Conservation (phyloP, 331 rosid species). For the Quercus lobata region DNA sequence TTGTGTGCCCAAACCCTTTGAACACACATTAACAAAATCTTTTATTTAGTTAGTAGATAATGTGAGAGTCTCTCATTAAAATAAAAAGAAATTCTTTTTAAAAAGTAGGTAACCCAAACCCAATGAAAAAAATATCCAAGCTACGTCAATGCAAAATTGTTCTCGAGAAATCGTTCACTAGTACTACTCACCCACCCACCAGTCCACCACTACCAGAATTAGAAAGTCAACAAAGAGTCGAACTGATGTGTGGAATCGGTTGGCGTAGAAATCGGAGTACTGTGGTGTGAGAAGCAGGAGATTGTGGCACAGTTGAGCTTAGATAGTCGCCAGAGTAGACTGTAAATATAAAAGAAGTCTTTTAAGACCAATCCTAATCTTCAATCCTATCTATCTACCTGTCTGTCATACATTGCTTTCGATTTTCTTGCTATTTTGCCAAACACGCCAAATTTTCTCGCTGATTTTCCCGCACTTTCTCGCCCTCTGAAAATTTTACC, state of each 20-base stretch:
- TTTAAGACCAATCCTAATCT: constrained; percentile 12
- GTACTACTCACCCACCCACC: no score
- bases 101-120: no score
- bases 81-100: fast-evolving
- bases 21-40: no score
- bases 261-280: neutral
- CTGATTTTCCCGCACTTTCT: constrained; percentile 23
- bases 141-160: no score
- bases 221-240: neutral
- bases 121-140: no score
- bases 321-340: constrained; percentile 45
- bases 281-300: constrained; percentile 13
- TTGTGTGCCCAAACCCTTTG: no score
- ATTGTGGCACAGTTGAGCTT: constrained; percentile 6
- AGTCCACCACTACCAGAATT: neutral
- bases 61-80: fast-evolving
- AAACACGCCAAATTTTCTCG: constrained; percentile 3
- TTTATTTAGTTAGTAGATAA: no score
- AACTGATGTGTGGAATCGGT: neutral
- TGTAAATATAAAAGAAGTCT: constrained; percentile 1
- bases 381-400: neutral
- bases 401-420: constrained; percentile 12
- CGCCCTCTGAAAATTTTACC: neutral
- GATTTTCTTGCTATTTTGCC: constrained; percentile 24
- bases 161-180: no score